Conservation (phyloP, 129 eudicot genomes). For the Pulicaria dysenterica region DNA sequence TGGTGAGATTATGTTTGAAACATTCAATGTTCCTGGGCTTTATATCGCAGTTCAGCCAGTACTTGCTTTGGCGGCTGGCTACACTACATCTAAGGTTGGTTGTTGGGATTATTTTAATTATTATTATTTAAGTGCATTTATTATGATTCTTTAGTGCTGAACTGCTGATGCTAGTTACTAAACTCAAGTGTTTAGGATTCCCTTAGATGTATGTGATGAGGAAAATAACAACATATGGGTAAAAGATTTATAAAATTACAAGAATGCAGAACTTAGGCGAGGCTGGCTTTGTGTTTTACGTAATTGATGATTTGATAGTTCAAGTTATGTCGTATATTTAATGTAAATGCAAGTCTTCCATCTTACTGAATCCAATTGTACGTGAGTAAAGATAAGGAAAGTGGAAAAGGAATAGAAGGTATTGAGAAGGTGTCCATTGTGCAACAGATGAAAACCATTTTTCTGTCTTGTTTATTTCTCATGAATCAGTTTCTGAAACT, state of each 20-base stretch:
- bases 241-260: neutral
- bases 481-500: no score
- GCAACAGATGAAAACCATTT: no score
- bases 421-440: no score
- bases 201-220: constrained; percentile 8
- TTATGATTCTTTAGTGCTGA: constrained; percentile 12
- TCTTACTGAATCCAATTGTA: no score
- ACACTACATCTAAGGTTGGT: constrained; percentile 91
- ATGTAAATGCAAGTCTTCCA: neutral
- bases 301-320: constrained; percentile 11
- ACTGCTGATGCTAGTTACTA: constrained; percentile 4
- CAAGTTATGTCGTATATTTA: neutral
- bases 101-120: neutral
- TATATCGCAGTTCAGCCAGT: constrained; percentile 98
- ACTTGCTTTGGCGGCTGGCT: constrained; percentile 97
- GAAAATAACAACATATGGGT: neutral
- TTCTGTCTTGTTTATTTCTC: no score
- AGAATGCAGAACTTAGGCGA: constrained; percentile 8
- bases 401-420: no score
- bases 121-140: constrained; percentile 2
- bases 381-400: no score
- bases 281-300: constrained; percentile 12
- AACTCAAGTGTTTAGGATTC: neutral
- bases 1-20: constrained; percentile 96
- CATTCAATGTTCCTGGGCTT: constrained; percentile 96